Percentiles rank a stretch among this genome's conserved stretches.
Evolutionary conservation across 2,329 filamentous ascomycete species (phyloP).

Genomic region (Chaetomium globosum): DNA sequence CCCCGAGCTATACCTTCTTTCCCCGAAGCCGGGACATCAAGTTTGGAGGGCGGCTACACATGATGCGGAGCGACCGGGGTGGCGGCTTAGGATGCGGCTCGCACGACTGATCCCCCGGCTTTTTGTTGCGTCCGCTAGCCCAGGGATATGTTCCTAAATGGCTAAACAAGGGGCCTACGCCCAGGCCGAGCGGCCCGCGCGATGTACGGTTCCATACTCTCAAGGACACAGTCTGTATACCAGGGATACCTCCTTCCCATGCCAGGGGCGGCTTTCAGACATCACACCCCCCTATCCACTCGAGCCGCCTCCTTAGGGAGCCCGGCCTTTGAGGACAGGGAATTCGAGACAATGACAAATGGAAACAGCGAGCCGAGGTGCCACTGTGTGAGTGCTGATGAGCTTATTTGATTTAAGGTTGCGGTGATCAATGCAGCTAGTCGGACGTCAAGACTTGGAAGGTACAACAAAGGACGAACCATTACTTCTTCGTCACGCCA

Average conservation of each 20-base stretch:
- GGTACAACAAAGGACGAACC: background rate
- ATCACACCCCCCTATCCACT: background rate
- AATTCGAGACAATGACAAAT: background rate
- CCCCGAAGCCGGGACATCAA: too few relatives aligned
- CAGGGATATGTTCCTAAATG: background rate
- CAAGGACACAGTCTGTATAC: background rate
- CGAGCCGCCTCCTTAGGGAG: background rate
- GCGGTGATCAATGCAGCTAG: slow-evolving; percentile 5
- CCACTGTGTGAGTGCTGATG: background rate
- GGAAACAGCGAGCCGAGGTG: background rate
- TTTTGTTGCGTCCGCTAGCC: background rate
- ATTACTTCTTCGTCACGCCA: background rate
- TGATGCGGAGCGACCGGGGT: background rate
- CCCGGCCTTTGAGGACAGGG: background rate
- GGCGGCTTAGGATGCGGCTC: too few relatives aligned
- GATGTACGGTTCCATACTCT: background rate
- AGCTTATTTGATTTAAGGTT: slow-evolving; percentile 12
- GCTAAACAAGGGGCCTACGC: background rate
- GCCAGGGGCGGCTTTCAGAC: background rate
- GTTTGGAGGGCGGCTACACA: too few relatives aligned
- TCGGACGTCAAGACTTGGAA: background rate
- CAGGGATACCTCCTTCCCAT: background rate
- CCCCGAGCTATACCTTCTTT: too few relatives aligned
- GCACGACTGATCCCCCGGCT: background rate
- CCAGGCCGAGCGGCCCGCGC: too few relatives aligned